Percentiles rank a stretch among this genome's conserved stretches.
Evolutionary conservation across 768 basidiomycete species (phyloP).

Genomic region (Phaffia tasmanica): DNA sequence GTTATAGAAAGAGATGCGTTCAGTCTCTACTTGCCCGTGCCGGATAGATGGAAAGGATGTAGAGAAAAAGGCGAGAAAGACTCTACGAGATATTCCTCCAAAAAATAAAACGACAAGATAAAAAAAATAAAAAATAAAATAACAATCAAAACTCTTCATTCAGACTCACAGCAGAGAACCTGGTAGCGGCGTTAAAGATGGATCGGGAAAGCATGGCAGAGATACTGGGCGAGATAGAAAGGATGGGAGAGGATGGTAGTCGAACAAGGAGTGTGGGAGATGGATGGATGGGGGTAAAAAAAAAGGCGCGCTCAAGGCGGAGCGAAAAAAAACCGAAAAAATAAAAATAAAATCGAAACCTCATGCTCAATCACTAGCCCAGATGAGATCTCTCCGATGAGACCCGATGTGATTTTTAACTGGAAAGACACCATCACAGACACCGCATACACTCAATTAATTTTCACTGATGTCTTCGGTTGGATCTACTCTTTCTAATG

Average conservation of each 20-base stretch:
- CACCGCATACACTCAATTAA: too few relatives aligned
- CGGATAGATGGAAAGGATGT: constrained; percentile 12
- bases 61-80: constrained; percentile 15
- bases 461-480: too few relatives aligned
- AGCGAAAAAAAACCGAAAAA: background rate
- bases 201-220: constrained; percentile 29
- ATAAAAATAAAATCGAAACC: too few relatives aligned
- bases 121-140: background rate
- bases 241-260: background rate
- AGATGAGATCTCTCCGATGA: too few relatives aligned
- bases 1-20: background rate
- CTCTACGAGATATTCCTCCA: background rate
- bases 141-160: background rate
- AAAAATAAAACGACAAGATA: background rate
- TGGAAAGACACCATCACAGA: too few relatives aligned
- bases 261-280: background rate
- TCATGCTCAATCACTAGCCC: too few relatives aligned
- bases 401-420: too few relatives aligned
- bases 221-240: background rate
- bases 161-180: constrained; percentile 9
- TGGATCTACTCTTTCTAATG: too few relatives aligned
- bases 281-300: background rate
- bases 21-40: background rate
- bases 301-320: background rate
- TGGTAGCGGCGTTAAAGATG: constrained; percentile 26